Conservation (phyloP, 768 basidiomycete species). For the Lactarius vividus region DNA sequence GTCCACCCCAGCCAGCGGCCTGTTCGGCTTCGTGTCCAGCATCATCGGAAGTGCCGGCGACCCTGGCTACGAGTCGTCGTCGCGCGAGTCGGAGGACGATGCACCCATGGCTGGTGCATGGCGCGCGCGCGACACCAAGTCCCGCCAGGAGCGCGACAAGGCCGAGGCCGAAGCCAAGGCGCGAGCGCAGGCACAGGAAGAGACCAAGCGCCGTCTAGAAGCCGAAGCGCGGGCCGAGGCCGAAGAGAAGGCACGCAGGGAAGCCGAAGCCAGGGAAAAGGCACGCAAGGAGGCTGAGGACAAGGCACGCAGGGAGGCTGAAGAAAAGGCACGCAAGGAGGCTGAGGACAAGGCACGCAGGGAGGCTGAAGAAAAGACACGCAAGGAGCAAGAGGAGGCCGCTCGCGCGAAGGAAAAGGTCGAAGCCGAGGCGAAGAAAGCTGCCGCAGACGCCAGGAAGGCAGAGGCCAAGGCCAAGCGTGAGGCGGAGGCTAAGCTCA, state of each 20-base stretch:
- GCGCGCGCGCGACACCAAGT: conserved; percentile 11
- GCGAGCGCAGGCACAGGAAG: conserved; percentile 10
- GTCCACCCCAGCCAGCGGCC: conserved; percentile 3
- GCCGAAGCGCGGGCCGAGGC: conserved; percentile 11
- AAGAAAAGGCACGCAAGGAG: background rate
- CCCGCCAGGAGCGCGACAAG: conserved; percentile 20
- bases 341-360: background rate
- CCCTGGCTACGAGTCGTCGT: conserved; percentile 23
- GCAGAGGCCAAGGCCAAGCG: too few species aligned
- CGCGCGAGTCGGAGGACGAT: conserved; percentile 23
- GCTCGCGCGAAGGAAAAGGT: background rate
- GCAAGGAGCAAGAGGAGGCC: background rate
- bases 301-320: conserved; percentile 3
- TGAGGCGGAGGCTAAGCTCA: background rate
- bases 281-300: conserved; percentile 8
- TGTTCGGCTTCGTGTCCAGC: conserved; percentile 14
- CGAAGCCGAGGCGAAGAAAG: background rate
- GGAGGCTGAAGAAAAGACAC: background rate
- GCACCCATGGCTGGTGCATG: conserved; percentile 19
- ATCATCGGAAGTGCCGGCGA: conserved; percentile 7
- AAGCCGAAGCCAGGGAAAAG: conserved; percentile 5
- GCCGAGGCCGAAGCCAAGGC: conserved; percentile 12
- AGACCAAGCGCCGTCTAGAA: conserved; percentile 10
- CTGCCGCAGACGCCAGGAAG: background rate
- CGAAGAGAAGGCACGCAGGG: conserved; percentile 7